These are phyloP conservation scores for Primulina tabacum DNA, from an alignment of 257 asterid genomes.

Conservation along the genomic window DNA sequence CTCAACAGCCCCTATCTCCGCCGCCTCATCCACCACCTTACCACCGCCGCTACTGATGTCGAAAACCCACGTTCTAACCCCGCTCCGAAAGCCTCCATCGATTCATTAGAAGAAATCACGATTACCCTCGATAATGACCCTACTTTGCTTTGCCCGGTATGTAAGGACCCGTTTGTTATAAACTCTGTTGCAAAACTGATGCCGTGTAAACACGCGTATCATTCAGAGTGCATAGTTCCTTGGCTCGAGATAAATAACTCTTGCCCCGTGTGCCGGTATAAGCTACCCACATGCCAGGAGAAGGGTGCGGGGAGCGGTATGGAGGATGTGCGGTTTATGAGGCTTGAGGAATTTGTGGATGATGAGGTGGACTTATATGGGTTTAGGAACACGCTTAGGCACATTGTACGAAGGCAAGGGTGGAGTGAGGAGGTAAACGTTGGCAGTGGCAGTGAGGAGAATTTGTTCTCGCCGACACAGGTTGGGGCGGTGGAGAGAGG, in stretches of 20 bases:
- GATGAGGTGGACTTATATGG: constrained; percentile 51
- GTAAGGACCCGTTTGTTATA: constrained; percentile 63
- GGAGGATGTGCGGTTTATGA: constrained; percentile 38
- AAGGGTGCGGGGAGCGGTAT: constrained; percentile 29
- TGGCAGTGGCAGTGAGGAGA: constrained; percentile 47
- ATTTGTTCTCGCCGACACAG: constrained; percentile 60
- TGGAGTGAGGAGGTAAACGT: constrained; percentile 38
- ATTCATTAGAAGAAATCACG: constrained; percentile 40
- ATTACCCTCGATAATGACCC: constrained; percentile 58
- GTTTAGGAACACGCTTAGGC: constrained; percentile 53
- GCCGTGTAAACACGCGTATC: constrained; percentile 76
- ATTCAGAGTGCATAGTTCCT: constrained; percentile 72
- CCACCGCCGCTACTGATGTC: constrained; percentile 41
- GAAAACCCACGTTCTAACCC: constrained; percentile 40
- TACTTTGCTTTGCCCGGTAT: constrained; percentile 58
- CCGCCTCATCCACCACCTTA: constrained; percentile 69
- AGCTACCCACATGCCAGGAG: constrained; percentile 48
- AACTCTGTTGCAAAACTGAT: constrained; percentile 49
- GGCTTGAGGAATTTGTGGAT: constrained; percentile 63
- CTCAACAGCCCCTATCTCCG: constrained; percentile 68
- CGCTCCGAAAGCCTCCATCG: constrained; percentile 61
- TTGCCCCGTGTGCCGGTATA: constrained; percentile 81
- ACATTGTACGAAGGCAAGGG: constrained; percentile 49
- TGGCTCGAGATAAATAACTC: constrained; percentile 84
- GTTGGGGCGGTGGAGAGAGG: constrained; percentile 66